Evolutionary conservation across 2,329 filamentous ascomycete species (phyloP).

Genomic region (Talaromyces islandicus): DNA sequence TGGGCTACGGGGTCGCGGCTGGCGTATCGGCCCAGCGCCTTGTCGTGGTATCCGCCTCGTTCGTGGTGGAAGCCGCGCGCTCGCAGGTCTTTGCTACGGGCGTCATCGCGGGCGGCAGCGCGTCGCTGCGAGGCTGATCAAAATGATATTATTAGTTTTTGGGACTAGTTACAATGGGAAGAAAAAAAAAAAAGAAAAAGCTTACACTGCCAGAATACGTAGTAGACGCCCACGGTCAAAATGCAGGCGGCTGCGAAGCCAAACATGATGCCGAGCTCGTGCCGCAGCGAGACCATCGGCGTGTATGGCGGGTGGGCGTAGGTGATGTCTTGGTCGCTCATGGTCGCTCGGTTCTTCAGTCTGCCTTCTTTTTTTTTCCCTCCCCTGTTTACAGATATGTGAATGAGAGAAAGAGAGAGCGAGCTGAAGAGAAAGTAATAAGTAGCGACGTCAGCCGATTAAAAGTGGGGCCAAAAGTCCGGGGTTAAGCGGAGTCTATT

Average conservation of each 20-base stretch:
- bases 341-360: conserved; percentile 10
- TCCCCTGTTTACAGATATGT: not conserved
- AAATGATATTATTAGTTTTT: not conserved
- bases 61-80: conserved; percentile 17
- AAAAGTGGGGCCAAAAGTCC: not conserved
- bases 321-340: conserved; percentile 16
- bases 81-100: conserved; percentile 26
- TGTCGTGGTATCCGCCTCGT: conserved; percentile 20
- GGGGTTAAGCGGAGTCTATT: not conserved
- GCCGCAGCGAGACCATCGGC: conserved; percentile 24
- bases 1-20: conserved; percentile 9
- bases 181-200: not conserved
- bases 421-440: not conserved
- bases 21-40: conserved; percentile 18
- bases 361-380: not conserved
- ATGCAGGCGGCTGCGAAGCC: conserved; percentile 29
- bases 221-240: conserved; percentile 28
- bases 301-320: conserved; percentile 19
- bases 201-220: conserved; percentile 28
- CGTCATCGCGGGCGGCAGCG: conserved; percentile 22
- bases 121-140: conserved; percentile 18
- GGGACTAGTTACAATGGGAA: not conserved
- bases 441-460: not conserved
- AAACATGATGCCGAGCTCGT: conserved; percentile 35
- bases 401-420: not conserved